Evolutionary conservation across 2,329 filamentous ascomycete species (phyloP).

Genomic region (Aspergillus sclerotialis): DNA sequence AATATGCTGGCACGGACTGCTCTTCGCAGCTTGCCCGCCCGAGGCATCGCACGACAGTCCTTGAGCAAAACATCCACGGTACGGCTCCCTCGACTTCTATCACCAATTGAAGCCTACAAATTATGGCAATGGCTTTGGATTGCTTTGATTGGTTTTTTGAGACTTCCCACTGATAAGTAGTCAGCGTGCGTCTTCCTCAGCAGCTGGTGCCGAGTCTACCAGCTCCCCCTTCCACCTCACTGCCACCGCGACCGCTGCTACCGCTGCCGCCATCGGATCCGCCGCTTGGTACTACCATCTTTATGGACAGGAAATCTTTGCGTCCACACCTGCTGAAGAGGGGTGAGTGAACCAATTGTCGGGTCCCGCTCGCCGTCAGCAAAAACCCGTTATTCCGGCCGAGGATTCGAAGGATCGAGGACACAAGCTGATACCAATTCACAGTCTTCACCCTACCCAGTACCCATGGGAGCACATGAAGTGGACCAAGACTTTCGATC

Average conservation of each 20-base stretch:
- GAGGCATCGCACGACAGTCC: conserved; percentile 70
- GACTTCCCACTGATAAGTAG: conserved; percentile 24
- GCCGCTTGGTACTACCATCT: conserved; percentile 97
- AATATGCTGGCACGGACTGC: conserved; percentile 91
- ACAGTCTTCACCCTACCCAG: conserved; percentile 78
- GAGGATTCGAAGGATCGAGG: conserved; percentile 16
- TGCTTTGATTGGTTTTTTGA: conserved; percentile 22
- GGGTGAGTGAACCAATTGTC: conserved; percentile 62
- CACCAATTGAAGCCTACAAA: conserved; percentile 22
- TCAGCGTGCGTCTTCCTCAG: conserved; percentile 63
- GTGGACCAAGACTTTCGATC: conserved; percentile 93
- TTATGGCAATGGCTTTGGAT: conserved; percentile 21
- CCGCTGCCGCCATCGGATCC: conserved; percentile 77
- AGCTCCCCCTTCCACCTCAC: conserved; percentile 76
- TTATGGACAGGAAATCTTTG: conserved; percentile 80
- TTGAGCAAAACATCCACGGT: conserved; percentile 68
- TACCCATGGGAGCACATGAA: conserved; percentile 96
- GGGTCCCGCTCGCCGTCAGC: conserved; percentile 7
- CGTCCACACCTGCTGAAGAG: conserved; percentile 91
- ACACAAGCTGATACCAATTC: conserved; percentile 21
- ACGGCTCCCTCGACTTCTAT: conserved; percentile 43
- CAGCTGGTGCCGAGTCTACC: conserved; percentile 60
- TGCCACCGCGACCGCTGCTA: conserved; percentile 78
- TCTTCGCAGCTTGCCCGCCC: conserved; percentile 79
- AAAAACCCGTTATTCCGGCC: conserved; percentile 14